Evolutionary conservation across 495 filamentous ascomycete species (phyloP).

Genomic region (Aspergillus leporis): DNA sequence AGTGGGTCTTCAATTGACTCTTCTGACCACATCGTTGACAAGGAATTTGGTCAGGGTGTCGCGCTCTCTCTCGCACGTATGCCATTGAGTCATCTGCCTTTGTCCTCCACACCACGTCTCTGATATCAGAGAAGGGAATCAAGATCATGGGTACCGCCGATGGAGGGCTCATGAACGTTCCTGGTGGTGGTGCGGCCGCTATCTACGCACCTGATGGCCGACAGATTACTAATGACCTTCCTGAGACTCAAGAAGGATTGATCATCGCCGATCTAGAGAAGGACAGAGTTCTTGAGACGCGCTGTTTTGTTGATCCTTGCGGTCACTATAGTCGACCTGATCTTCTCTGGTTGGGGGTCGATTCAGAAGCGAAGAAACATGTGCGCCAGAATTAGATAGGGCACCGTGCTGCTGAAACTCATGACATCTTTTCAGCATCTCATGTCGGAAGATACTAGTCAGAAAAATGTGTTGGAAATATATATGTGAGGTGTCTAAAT

Average conservation of each 20-base stretch:
- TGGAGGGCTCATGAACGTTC: conserved; percentile 31
- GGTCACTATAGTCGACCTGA: conserved; percentile 58
- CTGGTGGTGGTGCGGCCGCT: conserved; percentile 51
- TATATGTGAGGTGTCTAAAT: too few species aligned
- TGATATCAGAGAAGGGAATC: conserved; percentile 45
- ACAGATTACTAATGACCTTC: conserved; percentile 37
- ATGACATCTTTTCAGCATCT: too few species aligned
- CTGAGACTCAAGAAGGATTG: conserved; percentile 39
- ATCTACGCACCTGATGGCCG: conserved; percentile 58
- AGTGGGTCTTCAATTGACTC: background rate
- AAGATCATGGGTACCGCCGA: conserved; percentile 36
- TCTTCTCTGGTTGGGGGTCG: conserved; percentile 52
- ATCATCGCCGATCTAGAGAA: conserved; percentile 50
- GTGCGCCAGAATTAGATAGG: background rate
- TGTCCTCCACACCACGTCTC: conserved; percentile 49
- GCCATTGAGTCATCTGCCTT: conserved; percentile 54
- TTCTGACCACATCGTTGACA: background rate
- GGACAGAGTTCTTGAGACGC: conserved; percentile 34
- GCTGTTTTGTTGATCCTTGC: conserved; percentile 42
- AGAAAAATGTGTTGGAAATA: too few species aligned
- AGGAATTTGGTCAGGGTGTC: conserved; percentile 10
- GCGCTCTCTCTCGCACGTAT: conserved; percentile 42
- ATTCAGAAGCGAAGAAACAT: conserved; percentile 31
- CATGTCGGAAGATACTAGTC: too few species aligned
- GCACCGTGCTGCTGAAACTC: too few species aligned